These are phyloP conservation scores for Cystofilobasidium capitatum DNA, from an alignment of 768 basidiomycete species.

Conservation along the genomic window DNA sequence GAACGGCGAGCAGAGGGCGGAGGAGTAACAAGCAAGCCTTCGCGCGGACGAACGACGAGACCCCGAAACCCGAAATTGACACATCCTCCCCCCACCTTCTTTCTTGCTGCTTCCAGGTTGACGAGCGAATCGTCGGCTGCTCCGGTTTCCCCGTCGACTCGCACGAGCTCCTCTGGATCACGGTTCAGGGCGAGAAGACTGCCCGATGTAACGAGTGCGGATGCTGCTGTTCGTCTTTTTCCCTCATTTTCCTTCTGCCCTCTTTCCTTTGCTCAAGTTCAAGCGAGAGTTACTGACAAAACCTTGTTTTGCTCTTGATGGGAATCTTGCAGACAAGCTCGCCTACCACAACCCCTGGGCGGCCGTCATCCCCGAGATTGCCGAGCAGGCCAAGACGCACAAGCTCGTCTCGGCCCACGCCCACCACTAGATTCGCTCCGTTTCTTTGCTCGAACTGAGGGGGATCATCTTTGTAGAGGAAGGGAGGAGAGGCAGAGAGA, in stretches of 20 bases:
- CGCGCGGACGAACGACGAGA: background rate
- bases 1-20: background rate
- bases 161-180: constrained; percentile 85
- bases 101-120: constrained; percentile 47
- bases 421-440: background rate
- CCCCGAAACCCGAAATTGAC: background rate
- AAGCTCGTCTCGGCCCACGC: constrained; percentile 10
- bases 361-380: constrained; percentile 22
- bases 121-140: constrained; percentile 75
- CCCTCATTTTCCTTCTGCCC: background rate
- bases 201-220: constrained; percentile 6
- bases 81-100: background rate
- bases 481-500: background rate
- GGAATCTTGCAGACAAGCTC: constrained; percentile 9
- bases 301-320: background rate
- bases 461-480: background rate
- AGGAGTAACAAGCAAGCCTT: background rate
- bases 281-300: background rate
- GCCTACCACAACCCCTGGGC: constrained; percentile 28
- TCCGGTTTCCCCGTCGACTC: constrained; percentile 91
- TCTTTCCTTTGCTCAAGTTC: background rate
- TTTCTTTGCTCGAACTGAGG: background rate
- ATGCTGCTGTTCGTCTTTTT: constrained; percentile 9
- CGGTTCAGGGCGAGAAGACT: background rate
- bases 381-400: constrained; percentile 12